phyloP scores from a whole-genome alignment of 768 basidiomycete species.

The Leccinum fibrillosum region DNA sequence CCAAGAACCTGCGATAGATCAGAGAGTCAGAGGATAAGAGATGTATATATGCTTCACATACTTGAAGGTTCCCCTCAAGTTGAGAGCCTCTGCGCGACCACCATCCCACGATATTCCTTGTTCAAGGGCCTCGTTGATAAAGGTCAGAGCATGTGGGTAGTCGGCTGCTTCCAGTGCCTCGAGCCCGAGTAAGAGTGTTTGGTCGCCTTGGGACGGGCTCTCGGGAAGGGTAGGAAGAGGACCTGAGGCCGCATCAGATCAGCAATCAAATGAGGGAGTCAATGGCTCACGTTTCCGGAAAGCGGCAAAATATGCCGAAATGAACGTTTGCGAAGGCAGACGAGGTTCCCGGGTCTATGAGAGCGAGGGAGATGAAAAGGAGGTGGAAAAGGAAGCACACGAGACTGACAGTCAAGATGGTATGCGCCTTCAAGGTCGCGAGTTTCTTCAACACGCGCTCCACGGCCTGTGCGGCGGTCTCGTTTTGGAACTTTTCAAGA shows the following conservation, averaged over 20 bases:
- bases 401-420: slow-evolving; percentile 61
- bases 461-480: slow-evolving; percentile 70
- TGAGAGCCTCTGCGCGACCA: slow-evolving; percentile 84
- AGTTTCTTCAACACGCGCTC: slow-evolving; percentile 91
- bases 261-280: neutral
- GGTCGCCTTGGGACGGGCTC: slow-evolving; percentile 73
- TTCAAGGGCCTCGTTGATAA: slow-evolving; percentile 81
- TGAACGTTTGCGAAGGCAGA: slow-evolving; percentile 87
- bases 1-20: slow-evolving; percentile 67
- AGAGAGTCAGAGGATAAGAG: neutral
- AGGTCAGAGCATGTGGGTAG: slow-evolving; percentile 74
- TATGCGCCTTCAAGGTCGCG: slow-evolving; percentile 60
- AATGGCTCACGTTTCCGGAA: slow-evolving; percentile 76
- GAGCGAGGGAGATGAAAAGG: neutral
- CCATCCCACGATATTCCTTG: slow-evolving; percentile 78
- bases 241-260: slow-evolving; percentile 37
- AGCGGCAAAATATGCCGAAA: slow-evolving; percentile 93
- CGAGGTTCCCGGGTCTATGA: slow-evolving; percentile 64
- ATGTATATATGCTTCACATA: slow-evolving; percentile 34
- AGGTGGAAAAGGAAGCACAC: neutral
- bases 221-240: slow-evolving; percentile 71
- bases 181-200: slow-evolving; percentile 75
- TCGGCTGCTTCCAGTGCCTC: slow-evolving; percentile 83
- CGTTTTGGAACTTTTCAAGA: slow-evolving; percentile 88
- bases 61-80: slow-evolving; percentile 96